These are phyloP conservation scores for Quercus suber DNA, from an alignment of 306 rosid species.

Conservation along the genomic window DNA sequence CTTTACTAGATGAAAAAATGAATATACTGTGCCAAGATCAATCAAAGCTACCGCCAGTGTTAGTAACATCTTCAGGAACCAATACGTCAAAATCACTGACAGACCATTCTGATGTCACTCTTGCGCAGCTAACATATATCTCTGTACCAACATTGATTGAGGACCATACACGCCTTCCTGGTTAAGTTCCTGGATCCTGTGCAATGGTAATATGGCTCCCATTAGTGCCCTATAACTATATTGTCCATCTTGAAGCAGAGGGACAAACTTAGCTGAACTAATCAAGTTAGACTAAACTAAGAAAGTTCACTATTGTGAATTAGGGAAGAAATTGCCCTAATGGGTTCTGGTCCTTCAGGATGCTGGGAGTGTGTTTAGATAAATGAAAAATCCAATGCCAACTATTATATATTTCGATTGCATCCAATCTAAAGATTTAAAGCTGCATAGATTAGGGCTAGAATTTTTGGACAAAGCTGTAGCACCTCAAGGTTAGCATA, in stretches of 20 bases:
- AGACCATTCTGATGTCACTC: constrained; percentile 47
- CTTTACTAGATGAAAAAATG: not conserved
- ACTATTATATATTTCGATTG: too few relatives aligned
- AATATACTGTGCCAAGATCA: not conserved
- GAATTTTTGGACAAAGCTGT: too few relatives aligned
- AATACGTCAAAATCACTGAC: constrained; percentile 50
- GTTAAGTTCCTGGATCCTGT: constrained; percentile 53
- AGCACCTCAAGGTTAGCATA: too few relatives aligned
- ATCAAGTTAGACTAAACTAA: not conserved
- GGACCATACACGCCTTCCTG: constrained; percentile 46
- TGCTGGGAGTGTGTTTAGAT: too few relatives aligned
- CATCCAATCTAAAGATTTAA: too few relatives aligned
- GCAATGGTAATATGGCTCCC: not conserved
- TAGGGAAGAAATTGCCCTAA: not conserved
- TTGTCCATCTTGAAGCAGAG: too few relatives aligned
- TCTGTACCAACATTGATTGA: constrained; percentile 52
- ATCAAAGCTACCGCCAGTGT: not conserved
- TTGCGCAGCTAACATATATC: constrained; percentile 29
- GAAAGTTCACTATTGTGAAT: not conserved
- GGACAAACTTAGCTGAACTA: not conserved
- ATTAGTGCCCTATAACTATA: not conserved
- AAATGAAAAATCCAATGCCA: too few relatives aligned
- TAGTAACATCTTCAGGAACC: constrained; percentile 28
- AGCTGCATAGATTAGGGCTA: too few relatives aligned
- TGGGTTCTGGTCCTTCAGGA: not conserved